These are phyloP conservation scores for Cyclocybe aegerita DNA, from an alignment of 768 basidiomycete genomes.

Conservation along the genomic window DNA sequence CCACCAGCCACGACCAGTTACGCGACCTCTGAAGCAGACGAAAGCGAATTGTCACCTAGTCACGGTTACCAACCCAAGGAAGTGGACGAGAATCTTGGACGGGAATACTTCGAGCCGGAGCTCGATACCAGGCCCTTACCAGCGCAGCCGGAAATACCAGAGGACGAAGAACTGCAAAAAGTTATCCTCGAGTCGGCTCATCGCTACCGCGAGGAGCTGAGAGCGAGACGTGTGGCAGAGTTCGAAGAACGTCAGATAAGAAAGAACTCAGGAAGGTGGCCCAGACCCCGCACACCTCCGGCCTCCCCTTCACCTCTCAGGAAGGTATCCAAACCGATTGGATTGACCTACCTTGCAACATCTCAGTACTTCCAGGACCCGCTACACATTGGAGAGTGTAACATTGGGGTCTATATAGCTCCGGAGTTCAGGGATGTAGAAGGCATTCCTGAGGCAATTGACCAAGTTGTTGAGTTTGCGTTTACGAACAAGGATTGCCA, in stretches of 20 bases:
- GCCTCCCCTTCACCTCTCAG: neutral
- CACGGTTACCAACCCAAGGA: neutral
- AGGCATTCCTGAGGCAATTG: conserved; percentile 45
- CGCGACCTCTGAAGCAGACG: neutral
- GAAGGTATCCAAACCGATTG: conserved; percentile 24
- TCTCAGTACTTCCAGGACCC: conserved; percentile 28
- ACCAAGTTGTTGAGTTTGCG: conserved; percentile 42
- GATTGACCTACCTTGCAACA: conserved; percentile 41
- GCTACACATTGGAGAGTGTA: conserved; percentile 42
- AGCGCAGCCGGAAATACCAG: conserved; percentile 1
- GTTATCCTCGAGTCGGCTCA: conserved; percentile 15
- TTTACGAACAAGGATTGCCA: conserved; percentile 46
- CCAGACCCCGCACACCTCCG: neutral
- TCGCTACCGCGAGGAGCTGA: conserved; percentile 3
- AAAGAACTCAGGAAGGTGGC: neutral
- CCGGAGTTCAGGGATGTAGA: conserved; percentile 37
- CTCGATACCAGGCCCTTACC: conserved; percentile 3
- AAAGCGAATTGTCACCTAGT: neutral
- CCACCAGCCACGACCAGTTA: neutral
- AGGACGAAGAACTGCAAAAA: conserved; percentile 10
- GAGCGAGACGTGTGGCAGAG: conserved; percentile 7
- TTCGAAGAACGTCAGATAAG: conserved; percentile 11
- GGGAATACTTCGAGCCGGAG: conserved; percentile 17
- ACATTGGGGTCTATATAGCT: conserved; percentile 53
- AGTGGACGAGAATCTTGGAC: conserved; percentile 13